Evolutionary conservation across 1,284 basidiomycete species (phyloP), one percentile per base, ranked within the genome.

Genomic region (Ceratobasidium sp.): DNA sequence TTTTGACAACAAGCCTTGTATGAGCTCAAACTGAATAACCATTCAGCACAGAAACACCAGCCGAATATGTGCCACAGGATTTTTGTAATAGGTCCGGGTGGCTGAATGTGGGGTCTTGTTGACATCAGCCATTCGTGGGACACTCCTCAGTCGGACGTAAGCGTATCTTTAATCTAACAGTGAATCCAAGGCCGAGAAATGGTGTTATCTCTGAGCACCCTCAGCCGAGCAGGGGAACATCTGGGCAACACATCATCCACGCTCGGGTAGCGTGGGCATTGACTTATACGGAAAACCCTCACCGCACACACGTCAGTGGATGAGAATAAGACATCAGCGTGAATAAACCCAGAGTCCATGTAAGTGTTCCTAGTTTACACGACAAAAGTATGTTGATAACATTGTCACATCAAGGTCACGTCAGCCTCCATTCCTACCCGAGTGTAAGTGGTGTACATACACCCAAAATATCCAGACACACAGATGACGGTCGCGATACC

Each of bases 241-340:
- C 20, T 26, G 61, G 61, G 42, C 42, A 23, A 46, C n/a, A 17
- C 40, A 9, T 44, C 61, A 46, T 64, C 61, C 61, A 64, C 61
- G 61, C 20, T 44, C 9, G 20, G 7, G 20, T 40, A 44, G 38
- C 61, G 61, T 64, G 61, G 61, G 61, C 61, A 64, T 42, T 26
- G 61, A 44, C 61, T 64, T 42, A 44, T 33, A 64, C 28, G 23
- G 61, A 40, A 9, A 62, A 62, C 26, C 4, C 38, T 42, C 15
- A 42, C 28, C n/a, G 26, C 13, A n/a, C 20, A 44, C 33, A 15
- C 15, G 4, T 33, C 28, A 33, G 6, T 38, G 33, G 33, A 50
- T 20, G 48, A 50, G 48, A 48, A 48, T 17, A 50, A 50, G 48
- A 50, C 48, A 17, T 50, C 48, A 50, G 12, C 17, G 12, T 50